These are phyloP conservation scores for Mycena epipterygia DNA, from an alignment of 768 basidiomycete genomes.

Conservation along the genomic window DNA sequence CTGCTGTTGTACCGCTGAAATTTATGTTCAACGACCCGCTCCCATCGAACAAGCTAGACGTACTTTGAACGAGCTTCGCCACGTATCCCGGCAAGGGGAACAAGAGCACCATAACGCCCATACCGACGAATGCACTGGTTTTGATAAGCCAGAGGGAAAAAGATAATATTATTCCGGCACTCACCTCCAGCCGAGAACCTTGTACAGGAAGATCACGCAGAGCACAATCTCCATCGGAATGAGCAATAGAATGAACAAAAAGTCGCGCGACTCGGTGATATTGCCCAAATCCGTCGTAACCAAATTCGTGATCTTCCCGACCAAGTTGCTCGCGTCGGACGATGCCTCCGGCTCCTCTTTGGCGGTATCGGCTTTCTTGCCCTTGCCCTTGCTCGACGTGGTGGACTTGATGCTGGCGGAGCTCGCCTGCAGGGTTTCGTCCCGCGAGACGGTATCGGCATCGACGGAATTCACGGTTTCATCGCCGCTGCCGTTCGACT, in stretches of 20 bases:
- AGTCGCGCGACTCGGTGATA: slow-evolving; percentile 34
- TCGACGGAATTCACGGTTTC: slow-evolving; percentile 24
- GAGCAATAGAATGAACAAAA: slow-evolving; percentile 28
- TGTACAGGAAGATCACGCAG: slow-evolving; percentile 61
- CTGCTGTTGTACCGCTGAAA: slow-evolving; percentile 55
- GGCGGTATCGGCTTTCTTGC: slow-evolving; percentile 20
- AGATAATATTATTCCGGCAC: neutral
- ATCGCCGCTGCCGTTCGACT: slow-evolving; percentile 19
- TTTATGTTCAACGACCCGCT: neutral
- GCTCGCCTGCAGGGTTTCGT: slow-evolving; percentile 33
- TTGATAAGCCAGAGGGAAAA: neutral
- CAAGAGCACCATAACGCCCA: slow-evolving; percentile 49
- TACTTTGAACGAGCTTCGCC: slow-evolving; percentile 59
- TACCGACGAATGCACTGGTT: slow-evolving; percentile 68
- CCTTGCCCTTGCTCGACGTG: slow-evolving; percentile 32
- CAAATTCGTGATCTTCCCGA: slow-evolving; percentile 84
- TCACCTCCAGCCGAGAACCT: slow-evolving; percentile 65
- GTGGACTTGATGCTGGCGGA: slow-evolving; percentile 35
- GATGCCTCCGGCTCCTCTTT: slow-evolving; percentile 33
- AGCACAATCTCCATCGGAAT: slow-evolving; percentile 57
- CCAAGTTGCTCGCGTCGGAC: slow-evolving; percentile 58
- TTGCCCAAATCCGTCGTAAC: slow-evolving; percentile 67
- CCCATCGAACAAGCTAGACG: neutral
- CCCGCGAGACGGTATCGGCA: slow-evolving; percentile 21
- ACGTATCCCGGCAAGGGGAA: slow-evolving; percentile 73